Evolutionary conservation across 176 grass and related monocot species (phyloP), one percentile per base, ranked within the genome.

Genomic region (Poa annua): DNA sequence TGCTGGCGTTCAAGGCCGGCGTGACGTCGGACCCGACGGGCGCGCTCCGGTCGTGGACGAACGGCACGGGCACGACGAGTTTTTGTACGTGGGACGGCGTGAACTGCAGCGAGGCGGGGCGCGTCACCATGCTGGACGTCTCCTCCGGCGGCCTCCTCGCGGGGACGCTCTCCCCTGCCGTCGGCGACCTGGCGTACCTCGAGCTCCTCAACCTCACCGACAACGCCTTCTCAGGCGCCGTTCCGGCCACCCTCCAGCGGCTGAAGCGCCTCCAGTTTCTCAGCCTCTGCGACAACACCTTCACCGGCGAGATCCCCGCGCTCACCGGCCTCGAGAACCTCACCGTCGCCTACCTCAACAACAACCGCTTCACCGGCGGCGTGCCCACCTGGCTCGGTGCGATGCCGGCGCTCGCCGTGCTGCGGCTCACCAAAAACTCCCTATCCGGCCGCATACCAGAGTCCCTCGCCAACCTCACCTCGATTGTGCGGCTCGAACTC

Each of bases 1-100:
- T 85, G 39, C 10, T 85, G 4, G 75, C 75, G 52, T 79, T 85
- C 84, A 85, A 79, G 82, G 82, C 81, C 22, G 61, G 9, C 49
- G 35, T 85, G 61, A 20, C 52, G 8, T 34, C 20, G 0, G 82
- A 85, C 35, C 61, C 73, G 8, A 7, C 49, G 34, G 73, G 61
- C 22, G 24, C 15, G 21, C 82, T 77, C 33, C 24, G 10, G 1
- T 76, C 73, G 22, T 85, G 82, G 82, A 85, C 55, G 34, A 41
- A 41, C 19, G 35, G 11, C 64, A 67, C 64, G 8, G 60, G 11
- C 25, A 7, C 22, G 5, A 11, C 8, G 22, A 22, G 13, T 50
- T 22, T 78, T 36, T 84, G 83, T 63, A 38, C 7, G 22, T 78
- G 83, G 83, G 6, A 16, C 0, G 63, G 74, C 14, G 83, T 85